Percentiles rank a stretch among this genome's conserved stretches.
phyloP scores from a whole-genome alignment of 495 filamentous ascomycete genomes.

The Lentithecium fluviatile region DNA sequence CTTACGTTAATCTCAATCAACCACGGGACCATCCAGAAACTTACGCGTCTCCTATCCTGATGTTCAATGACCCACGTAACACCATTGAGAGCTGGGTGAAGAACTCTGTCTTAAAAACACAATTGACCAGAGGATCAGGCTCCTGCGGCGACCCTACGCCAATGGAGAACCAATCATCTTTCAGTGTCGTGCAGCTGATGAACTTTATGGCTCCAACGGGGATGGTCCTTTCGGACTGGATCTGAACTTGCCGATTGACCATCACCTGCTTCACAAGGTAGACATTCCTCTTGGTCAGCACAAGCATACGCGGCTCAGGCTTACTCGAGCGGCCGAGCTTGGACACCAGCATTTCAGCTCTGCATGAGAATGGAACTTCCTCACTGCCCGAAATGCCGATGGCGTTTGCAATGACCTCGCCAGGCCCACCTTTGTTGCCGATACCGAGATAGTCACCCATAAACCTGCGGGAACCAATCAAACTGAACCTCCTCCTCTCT shows the following conservation, averaged over 20 bases:
- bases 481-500: constrained; percentile 84
- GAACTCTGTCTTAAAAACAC: constrained; percentile 94
- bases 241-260: constrained; percentile 76
- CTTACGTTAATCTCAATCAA: constrained; percentile 36
- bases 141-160: constrained; percentile 85
- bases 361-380: constrained; percentile 79
- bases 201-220: constrained; percentile 84
- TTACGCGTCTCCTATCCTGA: constrained; percentile 74
- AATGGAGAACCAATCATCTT: constrained; percentile 96
- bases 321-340: constrained; percentile 97
- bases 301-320: constrained; percentile 75
- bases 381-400: constrained; percentile 68
- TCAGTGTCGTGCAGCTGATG: constrained; percentile 71
- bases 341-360: constrained; percentile 80
- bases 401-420: constrained; percentile 72
- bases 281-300: constrained; percentile 81
- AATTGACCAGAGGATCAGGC: constrained; percentile 86
- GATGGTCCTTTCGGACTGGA: constrained; percentile 76
- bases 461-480: constrained; percentile 88
- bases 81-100: constrained; percentile 81
- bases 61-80: constrained; percentile 72
- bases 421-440: constrained; percentile 74
- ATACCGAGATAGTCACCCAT: constrained; percentile 94
- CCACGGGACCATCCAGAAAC: constrained; percentile 18
- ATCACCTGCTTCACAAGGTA: constrained; percentile 84